Percentiles rank a stretch among this genome's conserved stretches.
Conservation (phyloP, 192 early-diverging fungal genomes). For the Haplosporangium gracile region DNA sequence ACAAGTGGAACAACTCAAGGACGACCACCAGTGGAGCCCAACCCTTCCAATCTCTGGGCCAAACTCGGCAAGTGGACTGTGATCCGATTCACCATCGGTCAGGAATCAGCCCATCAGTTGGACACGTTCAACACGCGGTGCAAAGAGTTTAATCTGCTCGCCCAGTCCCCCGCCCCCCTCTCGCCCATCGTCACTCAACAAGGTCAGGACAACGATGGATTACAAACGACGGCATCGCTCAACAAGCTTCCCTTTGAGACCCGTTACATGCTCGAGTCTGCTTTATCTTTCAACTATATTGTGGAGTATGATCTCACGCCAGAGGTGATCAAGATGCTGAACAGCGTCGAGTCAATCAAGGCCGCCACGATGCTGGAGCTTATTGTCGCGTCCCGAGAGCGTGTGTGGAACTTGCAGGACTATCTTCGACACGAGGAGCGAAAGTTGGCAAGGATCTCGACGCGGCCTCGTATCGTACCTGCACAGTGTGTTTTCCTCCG, state of each 20-base stretch:
- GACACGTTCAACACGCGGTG: constrained; percentile 32
- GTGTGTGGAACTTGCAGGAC: constrained; percentile 55
- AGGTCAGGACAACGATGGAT: background rate
- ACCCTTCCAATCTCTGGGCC: constrained; percentile 28
- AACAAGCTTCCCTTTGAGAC: constrained; percentile 52
- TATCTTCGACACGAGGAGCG: constrained; percentile 34
- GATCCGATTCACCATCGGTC: constrained; percentile 34
- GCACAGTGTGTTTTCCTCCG: constrained; percentile 63
- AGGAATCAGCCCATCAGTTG: background rate
- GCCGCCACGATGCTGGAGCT: constrained; percentile 54
- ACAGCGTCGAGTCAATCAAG: constrained; percentile 23
- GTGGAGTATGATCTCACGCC: constrained; percentile 60
- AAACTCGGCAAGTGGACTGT: constrained; percentile 64
- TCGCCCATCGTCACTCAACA: background rate
- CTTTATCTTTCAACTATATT: constrained; percentile 54
- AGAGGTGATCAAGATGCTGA: constrained; percentile 46
- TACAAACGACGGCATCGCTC: constrained; percentile 7
- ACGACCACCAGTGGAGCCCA: constrained; percentile 39
- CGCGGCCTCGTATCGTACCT: constrained; percentile 48
- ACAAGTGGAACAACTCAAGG: background rate
- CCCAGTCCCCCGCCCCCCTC: constrained; percentile 12
- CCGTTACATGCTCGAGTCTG: constrained; percentile 62
- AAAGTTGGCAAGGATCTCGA: constrained; percentile 23
- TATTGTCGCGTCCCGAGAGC: constrained; percentile 34
- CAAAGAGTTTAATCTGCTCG: constrained; percentile 52